Base-by-base conservation (phyloP, 208 protist species). In the Tritrichomonas musculus region DNA sequence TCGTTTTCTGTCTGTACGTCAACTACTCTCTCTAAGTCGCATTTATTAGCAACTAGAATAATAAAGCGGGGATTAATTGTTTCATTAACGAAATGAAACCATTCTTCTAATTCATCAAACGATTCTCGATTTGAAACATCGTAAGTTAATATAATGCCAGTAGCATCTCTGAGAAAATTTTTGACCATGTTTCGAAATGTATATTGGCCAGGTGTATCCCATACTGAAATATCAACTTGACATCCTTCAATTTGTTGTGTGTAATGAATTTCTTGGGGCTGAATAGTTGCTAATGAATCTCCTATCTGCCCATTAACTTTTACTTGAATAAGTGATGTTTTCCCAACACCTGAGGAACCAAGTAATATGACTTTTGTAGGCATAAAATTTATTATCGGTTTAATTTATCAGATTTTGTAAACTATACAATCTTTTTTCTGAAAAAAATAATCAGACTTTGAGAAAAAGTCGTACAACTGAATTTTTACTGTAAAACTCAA, bases 131-230 rank as follows among this genome's bases (percentile, higher is more conserved):
- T 60, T 64, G 93, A 94, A n/a, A 49, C 49, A 57, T 94, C 93
- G n/a, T 94, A 94, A 20, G 94, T 92, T 22, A 94, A 33, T 92
- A 94, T 64, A 36, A 55, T 69, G 30, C 49, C 80, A n/a, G 93
- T 41, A n/a, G 93, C 93, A 11, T 92, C 50, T 27, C 75, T 94
- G 50, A 94, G 94, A 94, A 94, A 94, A 17, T 93, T 72, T 49
- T 93, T 93, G 33, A 94, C 92, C 53, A 94, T 94, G 30, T 2
- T 60, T 5, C 57, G 47, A 53, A 94, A 94, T 13, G 92, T 64
- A 17, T 94, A 93, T 33, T 94, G 93, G 39, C 93, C 93, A 55
- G 93, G 92, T 50, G 93, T 94, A 75, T 94, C 93, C 84, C 92
- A 94, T 50, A 94, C 94, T 92, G 73, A 50, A 22, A 93, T 33